Percentiles rank a stretch among this genome's conserved stretches.
Evolutionary conservation across 2,329 filamentous ascomycete species (phyloP).

Genomic region (Botrytis tulipae): DNA sequence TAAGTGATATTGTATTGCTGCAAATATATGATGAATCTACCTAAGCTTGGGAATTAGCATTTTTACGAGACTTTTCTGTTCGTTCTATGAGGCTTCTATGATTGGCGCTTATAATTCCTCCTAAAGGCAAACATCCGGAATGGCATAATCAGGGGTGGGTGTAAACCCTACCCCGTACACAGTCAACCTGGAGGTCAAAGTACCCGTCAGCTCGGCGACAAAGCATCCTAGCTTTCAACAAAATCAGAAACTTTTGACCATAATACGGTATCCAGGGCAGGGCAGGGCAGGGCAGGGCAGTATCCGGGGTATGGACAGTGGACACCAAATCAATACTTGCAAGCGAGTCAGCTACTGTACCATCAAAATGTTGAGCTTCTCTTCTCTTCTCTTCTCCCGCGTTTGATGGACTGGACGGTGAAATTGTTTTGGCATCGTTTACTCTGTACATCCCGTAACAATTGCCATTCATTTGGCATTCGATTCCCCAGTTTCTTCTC

Average conservation of each 20-base stretch:
- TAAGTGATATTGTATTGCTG: not conserved
- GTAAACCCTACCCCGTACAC: not conserved
- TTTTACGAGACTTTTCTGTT: not conserved
- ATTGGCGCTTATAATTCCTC: not conserved
- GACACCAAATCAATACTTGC: not conserved
- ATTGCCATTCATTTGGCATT: not conserved
- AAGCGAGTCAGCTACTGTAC: not conserved
- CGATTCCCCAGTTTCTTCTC: constrained; percentile 7
- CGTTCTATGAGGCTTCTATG: not conserved
- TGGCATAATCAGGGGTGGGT: not conserved
- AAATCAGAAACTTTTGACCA: not conserved
- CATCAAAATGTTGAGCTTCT: not conserved
- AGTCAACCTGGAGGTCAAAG: not conserved
- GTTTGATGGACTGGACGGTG: not conserved
- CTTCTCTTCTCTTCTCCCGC: not conserved
- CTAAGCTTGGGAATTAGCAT: not conserved
- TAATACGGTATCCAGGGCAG: not conserved
- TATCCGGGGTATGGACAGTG: not conserved
- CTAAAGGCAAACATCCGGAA: not conserved
- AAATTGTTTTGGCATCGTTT: not conserved
- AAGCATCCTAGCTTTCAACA: not conserved
- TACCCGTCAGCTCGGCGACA: constrained; percentile 1
- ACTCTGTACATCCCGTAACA: not conserved
- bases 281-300: no score
- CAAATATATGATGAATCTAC: not conserved